phyloP scores from a whole-genome alignment of 2,329 filamentous ascomycete species.

The Calonectria hawksworthii region DNA sequence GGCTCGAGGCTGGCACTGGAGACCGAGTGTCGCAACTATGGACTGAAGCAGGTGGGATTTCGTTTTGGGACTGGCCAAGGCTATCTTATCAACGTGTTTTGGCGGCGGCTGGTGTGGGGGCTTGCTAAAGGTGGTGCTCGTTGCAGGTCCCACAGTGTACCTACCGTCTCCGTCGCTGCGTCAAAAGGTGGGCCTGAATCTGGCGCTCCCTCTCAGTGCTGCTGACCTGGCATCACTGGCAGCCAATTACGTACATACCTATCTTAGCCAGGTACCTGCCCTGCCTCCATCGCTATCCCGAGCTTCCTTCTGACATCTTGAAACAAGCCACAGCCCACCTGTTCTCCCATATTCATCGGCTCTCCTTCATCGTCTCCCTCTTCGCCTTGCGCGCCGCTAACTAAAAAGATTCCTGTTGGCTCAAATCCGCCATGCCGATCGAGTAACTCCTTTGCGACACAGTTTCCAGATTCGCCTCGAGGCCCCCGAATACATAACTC shows the following conservation, averaged over 20 bases:
- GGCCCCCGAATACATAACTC: neutral
- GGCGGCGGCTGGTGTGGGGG: neutral
- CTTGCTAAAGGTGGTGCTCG: neutral
- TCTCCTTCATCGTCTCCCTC: neutral
- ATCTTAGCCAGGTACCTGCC: neutral
- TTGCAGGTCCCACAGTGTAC: neutral
- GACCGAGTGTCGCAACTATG: neutral
- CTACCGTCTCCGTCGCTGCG: neutral
- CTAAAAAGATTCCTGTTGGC: neutral
- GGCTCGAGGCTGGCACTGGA: neutral
- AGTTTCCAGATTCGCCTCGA: slow-evolving; percentile 9
- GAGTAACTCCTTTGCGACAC: slow-evolving; percentile 24
- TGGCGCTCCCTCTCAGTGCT: slow-evolving; percentile 32
- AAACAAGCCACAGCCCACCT: slow-evolving; percentile 13
- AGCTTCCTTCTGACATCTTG: slow-evolving; percentile 25
- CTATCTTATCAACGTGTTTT: slow-evolving; percentile 10
- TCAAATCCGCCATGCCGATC: slow-evolving; percentile 21
- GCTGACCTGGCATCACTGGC: slow-evolving; percentile 46
- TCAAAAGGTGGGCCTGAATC: slow-evolving; percentile 12
- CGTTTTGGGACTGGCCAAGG: neutral
- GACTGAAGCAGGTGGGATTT: neutral
- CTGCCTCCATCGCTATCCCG: slow-evolving; percentile 13
- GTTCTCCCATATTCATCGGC: neutral
- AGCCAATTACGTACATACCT: slow-evolving; percentile 44
- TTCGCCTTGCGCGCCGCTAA: neutral